These are phyloP conservation scores for Novymonas esmeraldas DNA, from an alignment of 208 protist genomes.

Conservation along the genomic window DNA sequence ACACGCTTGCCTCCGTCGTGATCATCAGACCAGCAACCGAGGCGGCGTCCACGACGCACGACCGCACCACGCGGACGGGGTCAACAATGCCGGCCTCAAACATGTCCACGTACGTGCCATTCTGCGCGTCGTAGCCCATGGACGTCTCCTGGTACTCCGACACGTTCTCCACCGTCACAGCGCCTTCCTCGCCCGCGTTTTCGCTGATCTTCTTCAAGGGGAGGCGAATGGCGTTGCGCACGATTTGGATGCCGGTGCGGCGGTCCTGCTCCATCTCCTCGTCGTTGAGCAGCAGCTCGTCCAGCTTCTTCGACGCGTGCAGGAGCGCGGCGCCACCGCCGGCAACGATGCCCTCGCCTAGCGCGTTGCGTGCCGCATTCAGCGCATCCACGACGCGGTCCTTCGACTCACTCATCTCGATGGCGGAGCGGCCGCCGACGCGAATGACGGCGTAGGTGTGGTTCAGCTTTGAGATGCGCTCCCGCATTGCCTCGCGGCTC, in stretches of 20 bases:
- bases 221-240: constrained; percentile 86
- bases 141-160: constrained; percentile 82
- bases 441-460: constrained; percentile 95
- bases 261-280: constrained; percentile 86
- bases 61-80: constrained; percentile 99
- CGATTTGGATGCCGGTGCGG: constrained; percentile 84
- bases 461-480: constrained; percentile 91
- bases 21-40: constrained; percentile 99
- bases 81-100: constrained; percentile 99
- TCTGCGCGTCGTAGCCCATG: constrained; percentile 97
- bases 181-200: constrained; percentile 98
- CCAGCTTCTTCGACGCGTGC: constrained; percentile 92
- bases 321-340: constrained; percentile 98
- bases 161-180: constrained; percentile 98
- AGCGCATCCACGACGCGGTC: constrained; percentile 99
- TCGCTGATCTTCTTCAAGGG: constrained; percentile 96
- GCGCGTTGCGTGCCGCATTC: constrained; percentile 98
- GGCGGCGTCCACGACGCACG: constrained; percentile 97
- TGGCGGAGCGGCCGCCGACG: constrained; percentile 97
- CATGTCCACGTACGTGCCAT: constrained; percentile 97
- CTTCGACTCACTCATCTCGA: constrained; percentile 99
- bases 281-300: constrained; percentile 89
- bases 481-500: constrained; percentile 95
- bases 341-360: constrained; percentile 99
- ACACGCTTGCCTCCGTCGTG: constrained; percentile 98